phyloP scores from a whole-genome alignment of 1,284 basidiomycete species.

The Anthracocystis walkeri region DNA sequence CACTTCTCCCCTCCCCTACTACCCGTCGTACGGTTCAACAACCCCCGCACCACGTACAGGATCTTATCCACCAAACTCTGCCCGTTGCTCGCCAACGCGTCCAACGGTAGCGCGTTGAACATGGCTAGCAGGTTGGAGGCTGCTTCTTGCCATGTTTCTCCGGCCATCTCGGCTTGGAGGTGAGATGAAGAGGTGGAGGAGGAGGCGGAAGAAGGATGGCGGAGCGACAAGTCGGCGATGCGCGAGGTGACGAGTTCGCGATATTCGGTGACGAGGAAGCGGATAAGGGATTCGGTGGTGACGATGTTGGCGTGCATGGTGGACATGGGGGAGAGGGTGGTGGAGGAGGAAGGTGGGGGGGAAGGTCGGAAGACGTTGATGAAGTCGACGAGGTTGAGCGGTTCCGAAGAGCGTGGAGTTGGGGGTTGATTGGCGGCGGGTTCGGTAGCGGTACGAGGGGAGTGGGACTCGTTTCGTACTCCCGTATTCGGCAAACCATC shows the following conservation, averaged over 20 bases:
- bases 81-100: constrained; percentile 54
- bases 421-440: constrained; percentile 13
- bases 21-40: constrained; percentile 25
- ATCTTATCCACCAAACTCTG: constrained; percentile 51
- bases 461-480: constrained; percentile 24
- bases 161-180: constrained; percentile 6
- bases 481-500: constrained; percentile 40
- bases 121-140: constrained; percentile 40
- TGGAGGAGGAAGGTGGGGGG: constrained; percentile 21
- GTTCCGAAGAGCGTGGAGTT: not conserved
- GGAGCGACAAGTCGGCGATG: constrained; percentile 30
- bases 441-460: constrained; percentile 19
- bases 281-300: constrained; percentile 51
- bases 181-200: not conserved
- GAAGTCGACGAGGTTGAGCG: constrained; percentile 30
- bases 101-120: constrained; percentile 48
- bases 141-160: constrained; percentile 43
- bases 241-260: constrained; percentile 35
- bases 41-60: constrained; percentile 43
- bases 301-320: constrained; percentile 61
- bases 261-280: constrained; percentile 55
- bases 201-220: not conserved
- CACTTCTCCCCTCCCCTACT: constrained; percentile 10
- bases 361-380: constrained; percentile 52
- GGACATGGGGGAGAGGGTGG: constrained; percentile 47